Evolutionary conservation across 1,139 yeast species (phyloP).

Genomic region (Chernovozyma sophiae-reginae): DNA sequence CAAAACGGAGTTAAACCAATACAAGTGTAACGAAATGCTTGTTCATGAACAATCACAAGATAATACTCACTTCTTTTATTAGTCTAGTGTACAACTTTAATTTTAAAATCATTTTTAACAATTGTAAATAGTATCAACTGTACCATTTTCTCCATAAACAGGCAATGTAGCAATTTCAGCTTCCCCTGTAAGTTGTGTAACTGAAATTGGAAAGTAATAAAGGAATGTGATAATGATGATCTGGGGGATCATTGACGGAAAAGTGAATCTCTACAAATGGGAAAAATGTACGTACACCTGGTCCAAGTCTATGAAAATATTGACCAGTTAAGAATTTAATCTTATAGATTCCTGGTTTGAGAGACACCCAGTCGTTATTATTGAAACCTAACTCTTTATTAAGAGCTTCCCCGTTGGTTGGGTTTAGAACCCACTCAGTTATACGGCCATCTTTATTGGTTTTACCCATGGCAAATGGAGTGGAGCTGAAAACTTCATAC

Average conservation of each 20-base stretch:
- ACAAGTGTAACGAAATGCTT: slow-evolving; percentile 52
- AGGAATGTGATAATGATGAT: slow-evolving; percentile 83
- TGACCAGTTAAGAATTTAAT: slow-evolving; percentile 71
- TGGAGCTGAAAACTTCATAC: slow-evolving; percentile 21
- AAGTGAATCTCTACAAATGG: slow-evolving; percentile 81
- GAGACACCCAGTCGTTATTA: slow-evolving; percentile 33
- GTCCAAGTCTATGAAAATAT: slow-evolving; percentile 44
- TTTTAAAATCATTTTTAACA: too few species aligned
- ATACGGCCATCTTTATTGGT: slow-evolving; percentile 82
- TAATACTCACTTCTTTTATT: slow-evolving; percentile 52
- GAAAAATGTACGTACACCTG: slow-evolving; percentile 53
- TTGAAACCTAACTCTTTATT: slow-evolving; percentile 29
- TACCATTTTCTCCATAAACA: too few species aligned
- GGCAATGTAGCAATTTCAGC: too few species aligned
- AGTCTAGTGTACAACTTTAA: too few species aligned
- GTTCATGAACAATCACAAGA: slow-evolving; percentile 50
- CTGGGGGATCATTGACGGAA: slow-evolving; percentile 61
- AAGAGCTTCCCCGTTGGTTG: slow-evolving; percentile 21
- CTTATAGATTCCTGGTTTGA: slow-evolving; percentile 63
- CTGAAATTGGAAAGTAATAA: slow-evolving; percentile 76
- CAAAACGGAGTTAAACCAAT: slow-evolving; percentile 47
- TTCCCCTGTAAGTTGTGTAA: slow-evolving; percentile 86
- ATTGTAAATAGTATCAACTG: too few species aligned
- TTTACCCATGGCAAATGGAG: slow-evolving; percentile 56
- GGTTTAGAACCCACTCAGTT: slow-evolving; percentile 57